phyloP scores from a whole-genome alignment of 2,329 filamentous ascomycete species.

The Blumeriella jaapii region DNA sequence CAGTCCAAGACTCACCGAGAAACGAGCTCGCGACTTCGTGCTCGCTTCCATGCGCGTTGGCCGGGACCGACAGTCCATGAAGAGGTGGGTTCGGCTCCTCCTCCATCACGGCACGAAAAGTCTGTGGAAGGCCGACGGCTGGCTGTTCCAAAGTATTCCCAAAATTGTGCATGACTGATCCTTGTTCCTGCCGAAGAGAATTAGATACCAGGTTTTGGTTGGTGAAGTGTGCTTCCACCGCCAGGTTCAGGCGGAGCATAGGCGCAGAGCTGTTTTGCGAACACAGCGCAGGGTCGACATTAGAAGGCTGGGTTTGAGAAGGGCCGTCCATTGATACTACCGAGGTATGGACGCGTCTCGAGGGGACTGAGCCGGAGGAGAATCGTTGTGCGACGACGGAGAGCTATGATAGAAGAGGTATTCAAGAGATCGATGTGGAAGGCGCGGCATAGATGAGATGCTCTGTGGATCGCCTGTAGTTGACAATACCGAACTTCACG shows the following conservation, averaged over 20 bases:
- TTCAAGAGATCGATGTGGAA: too few relatives aligned
- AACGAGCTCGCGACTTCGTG: neutral
- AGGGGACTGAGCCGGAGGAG: too few relatives aligned
- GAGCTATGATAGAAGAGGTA: too few relatives aligned
- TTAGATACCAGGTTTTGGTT: conserved; percentile 1
- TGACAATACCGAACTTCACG: too few relatives aligned
- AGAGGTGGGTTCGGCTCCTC: conserved; percentile 8
- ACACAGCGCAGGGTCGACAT: neutral
- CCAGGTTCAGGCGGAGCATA: neutral
- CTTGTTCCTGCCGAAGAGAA: conserved; percentile 1
- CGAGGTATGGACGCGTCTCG: too few relatives aligned
- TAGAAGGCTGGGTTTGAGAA: neutral
- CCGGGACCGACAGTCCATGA: conserved; percentile 9
- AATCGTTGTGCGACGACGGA: too few relatives aligned
- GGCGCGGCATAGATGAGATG: too few relatives aligned
- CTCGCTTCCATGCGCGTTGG: conserved; percentile 4
- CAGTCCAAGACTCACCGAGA: conserved; percentile 1
- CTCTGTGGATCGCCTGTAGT: too few relatives aligned
- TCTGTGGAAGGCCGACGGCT: conserved; percentile 1
- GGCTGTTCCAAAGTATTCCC: conserved; percentile 3
- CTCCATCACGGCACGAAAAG: conserved; percentile 1
- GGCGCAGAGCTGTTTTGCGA: neutral
- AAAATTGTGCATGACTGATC: conserved; percentile 4
- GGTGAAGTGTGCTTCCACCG: neutral
- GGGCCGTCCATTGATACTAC: too few relatives aligned